Base-by-base conservation (phyloP, 1,284 basidiomycete genomes). In the Leccinum solheimii region DNA sequence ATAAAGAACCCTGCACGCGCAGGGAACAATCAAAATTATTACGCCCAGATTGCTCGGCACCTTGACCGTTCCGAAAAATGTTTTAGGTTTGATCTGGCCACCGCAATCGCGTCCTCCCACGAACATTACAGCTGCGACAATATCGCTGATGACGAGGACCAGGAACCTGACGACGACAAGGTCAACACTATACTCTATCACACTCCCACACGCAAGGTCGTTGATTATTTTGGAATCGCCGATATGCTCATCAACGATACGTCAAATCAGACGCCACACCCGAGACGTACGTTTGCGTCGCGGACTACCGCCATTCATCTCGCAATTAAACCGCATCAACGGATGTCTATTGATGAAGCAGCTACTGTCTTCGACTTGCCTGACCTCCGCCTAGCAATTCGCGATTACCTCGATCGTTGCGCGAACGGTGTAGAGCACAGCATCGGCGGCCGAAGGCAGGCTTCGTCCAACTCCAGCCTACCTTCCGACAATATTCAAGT, bases 1-100 rank as follows among this genome's bases (percentile, higher is more conserved):
- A 59, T 59, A 32, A 59, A 59, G 53, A 40, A 16, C 7, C 58
- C 53, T 3, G 52, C 53, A 9, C 10, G 16, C 6, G 21, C 45
- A 5, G 52, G 53, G 1, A 59, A 59, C 23, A 59, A 59, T 14
- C 58, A 55, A 38, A 54, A 59, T 5, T 55, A 54, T 21, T 59
- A 45, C 45, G 19, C n/a, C 19, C 45, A 49, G 19, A 49, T 49
- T 23, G 45, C 45, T 11, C 45, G 45, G 16, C 45, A 49, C 11
- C 45, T 49, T 6, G 45, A 49, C 21, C 45, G 45, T 10, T 49
- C 45, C 19, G 45, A 50, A 26, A 50, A 16, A 26, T 50, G 49
- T 16, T 50, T 50, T 9, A 50, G 23, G 8, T 26, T 50, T 27
- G 23, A 50, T 26, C 23, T 50, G 23, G 49, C 49, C 21, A 50